Percentiles rank a stretch among this genome's conserved stretches.
Evolutionary conservation across 805 yeast species (phyloP).

Genomic region (Saturnispora gosingensis): DNA sequence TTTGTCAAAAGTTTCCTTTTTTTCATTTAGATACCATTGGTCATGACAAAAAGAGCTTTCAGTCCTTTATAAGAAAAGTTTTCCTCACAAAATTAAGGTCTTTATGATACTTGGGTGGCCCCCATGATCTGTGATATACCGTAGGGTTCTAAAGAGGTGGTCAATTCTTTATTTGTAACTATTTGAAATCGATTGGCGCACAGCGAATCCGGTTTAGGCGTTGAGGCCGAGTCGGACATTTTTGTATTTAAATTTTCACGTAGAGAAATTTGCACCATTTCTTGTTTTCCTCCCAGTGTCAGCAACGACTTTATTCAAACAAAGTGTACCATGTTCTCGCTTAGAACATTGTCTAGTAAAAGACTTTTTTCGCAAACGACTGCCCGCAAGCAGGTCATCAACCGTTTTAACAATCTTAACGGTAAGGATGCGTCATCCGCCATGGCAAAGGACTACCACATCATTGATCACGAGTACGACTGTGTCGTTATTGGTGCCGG

Average conservation of each 20-base stretch:
- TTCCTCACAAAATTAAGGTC: neutral
- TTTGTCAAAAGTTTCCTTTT: no score
- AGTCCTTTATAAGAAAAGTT: no score
- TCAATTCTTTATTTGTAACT: neutral
- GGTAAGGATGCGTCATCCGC: constrained; percentile 46
- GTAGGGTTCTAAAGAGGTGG: neutral
- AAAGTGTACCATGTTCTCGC: constrained; percentile 1
- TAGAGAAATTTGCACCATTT: neutral
- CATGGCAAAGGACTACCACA: constrained; percentile 67
- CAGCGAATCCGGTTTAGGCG: constrained; percentile 1
- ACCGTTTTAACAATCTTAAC: constrained; percentile 33
- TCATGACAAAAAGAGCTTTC: no score
- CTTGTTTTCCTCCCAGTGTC: neutral
- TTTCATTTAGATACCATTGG: no score
- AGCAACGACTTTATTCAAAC: neutral
- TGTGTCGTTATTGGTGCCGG: constrained; percentile 98
- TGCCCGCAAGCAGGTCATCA: constrained; percentile 24
- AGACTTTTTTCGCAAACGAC: constrained; percentile 26
- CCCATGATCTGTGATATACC: no score
- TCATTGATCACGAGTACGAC: constrained; percentile 96
- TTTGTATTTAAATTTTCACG: constrained; percentile 1
- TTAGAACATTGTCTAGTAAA: constrained; percentile 15
- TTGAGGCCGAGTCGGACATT: constrained; percentile 1
- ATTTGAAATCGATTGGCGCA: constrained; percentile 1
- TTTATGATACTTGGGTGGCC: no score